A percentile compares a stretch with the other conserved stretches of the same genome.
These are phyloP conservation scores for Carex myosuroides DNA, from an alignment of 176 grass and related monocot genomes.

Conservation along the genomic window DNA sequence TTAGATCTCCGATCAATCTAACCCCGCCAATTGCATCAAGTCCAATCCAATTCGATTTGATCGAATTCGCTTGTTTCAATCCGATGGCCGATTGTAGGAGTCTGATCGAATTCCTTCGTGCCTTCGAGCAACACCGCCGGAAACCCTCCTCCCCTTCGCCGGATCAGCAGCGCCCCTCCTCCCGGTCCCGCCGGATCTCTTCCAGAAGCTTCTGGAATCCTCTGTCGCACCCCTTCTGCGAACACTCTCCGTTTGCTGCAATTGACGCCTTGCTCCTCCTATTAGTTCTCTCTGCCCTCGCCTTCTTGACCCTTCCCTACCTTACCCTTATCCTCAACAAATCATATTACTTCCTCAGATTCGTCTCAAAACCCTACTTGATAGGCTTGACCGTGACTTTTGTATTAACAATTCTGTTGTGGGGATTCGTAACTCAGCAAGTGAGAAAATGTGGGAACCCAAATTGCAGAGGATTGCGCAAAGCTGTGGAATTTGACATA, in stretches of 20 bases:
- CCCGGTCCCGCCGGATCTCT: constrained; percentile 34
- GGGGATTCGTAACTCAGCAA: constrained; percentile 67
- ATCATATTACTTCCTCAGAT: constrained; percentile 37
- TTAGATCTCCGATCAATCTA: not conserved
- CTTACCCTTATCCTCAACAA: constrained; percentile 27
- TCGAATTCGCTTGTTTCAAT: not conserved
- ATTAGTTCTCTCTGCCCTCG: constrained; percentile 54
- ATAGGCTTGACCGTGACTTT: constrained; percentile 39
- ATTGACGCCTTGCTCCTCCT: constrained; percentile 66
- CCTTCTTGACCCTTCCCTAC: constrained; percentile 57
- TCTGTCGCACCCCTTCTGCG: constrained; percentile 50
- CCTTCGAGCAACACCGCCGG: constrained; percentile 84
- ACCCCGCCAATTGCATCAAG: not conserved
- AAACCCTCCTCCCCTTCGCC: constrained; percentile 26
- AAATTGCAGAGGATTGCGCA: constrained; percentile 70
- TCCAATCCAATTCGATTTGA: not conserved
- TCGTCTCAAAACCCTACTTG: constrained; percentile 45
- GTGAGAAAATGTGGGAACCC: constrained; percentile 89
- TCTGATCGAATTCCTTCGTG: constrained; percentile 92
- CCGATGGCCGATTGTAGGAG: constrained; percentile 93
- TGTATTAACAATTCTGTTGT: constrained; percentile 27
- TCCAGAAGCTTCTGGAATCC: constrained; percentile 26
- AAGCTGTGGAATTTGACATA: constrained; percentile 95
- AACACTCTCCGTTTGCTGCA: constrained; percentile 52
- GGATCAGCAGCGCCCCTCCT: constrained; percentile 17